Base-by-base conservation (phyloP, 164 flowering plant genomes). In the Chimonanthus praecox region DNA sequence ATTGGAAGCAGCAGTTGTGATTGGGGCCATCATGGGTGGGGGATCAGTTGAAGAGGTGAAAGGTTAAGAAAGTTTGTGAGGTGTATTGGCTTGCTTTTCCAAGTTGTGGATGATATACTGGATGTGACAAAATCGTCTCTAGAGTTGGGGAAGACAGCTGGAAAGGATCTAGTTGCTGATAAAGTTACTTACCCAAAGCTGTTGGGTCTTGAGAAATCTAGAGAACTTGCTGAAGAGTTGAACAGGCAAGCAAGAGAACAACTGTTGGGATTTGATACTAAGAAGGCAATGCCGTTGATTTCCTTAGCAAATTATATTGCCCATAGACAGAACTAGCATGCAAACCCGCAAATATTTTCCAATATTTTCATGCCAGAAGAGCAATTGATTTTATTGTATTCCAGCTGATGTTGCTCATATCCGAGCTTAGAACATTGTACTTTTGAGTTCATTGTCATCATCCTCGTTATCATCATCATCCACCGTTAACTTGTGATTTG, bases 91-190 rank as follows among this genome's bases (percentile, higher is more conserved):
- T 64, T 90, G 70, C 51, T 87, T 79, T 87, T 86, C 73, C 92
- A 90, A 78, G 92, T 90, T 60, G 92, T 87, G 58, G 92, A 90
- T 51, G 92, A 90, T 70, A 90, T 90, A 16, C 81, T 88, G 0
- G 94, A 90, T 73, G 87, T 85, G 7, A 87, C 92, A 0, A 84
- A 80, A 63, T 87, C 92, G 0, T 85, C 92, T 0, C 66, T 81
- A 63, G 91, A 87, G 69, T 60, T 90, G 75, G 95, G 92, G 64
- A 90, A 90, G 77, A 89, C 90, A 2, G 91, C 91, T 0, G 90
- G 91, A 16, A 89, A 90, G 68, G 95, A 90, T 68, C 70, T 86
- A 82, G 79, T 83, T 20, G 87, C 87, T 0, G 92, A 87, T 65
- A 89, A 90, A 75, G 74, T 75, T 0, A 89, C 92, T 0, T 90